Evolutionary conservation across 305 asterid genomes (phyloP), one percentile per base, ranked within the genome.

Genomic region (Fraxinus dipetala): DNA sequence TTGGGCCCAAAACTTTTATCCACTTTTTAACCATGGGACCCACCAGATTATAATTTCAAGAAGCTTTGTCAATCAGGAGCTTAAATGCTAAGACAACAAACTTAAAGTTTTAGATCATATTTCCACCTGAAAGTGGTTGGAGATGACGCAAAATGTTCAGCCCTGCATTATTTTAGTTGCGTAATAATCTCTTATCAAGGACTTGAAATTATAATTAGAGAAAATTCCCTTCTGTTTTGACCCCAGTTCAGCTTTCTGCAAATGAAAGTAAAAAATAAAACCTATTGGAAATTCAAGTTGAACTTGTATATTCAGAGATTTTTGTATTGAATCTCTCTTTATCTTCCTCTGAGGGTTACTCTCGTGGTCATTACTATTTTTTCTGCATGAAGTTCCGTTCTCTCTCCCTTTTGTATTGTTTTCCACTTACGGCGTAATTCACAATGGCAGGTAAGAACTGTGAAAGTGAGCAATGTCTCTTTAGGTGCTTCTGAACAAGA

Each of bases 391-490:
- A 16, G 5, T 8, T 31, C 59, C 10, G 20, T 16, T 67, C 10
- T 69, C 5, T 2, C 22, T 8, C 10, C 59, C 43, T 79, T 28
- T 10, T 81, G 45, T 18, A 24, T 56, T 20, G 40, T 11, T 45
- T 61, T 54, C 70, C 45, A 84, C 67, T 80, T 82, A 11, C 32
- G 7, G 45, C 5, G 18, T 81, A 31, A 70, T 69, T 86, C 83
- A 77, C 79, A 54, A 78, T 88, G 78, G 72, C 89, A 92, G 95
- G 88, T 84, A 22, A 92, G 86, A 86, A 89, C 93, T 72, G 98
- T 92, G 88, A 92, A 87, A 88, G 97, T 92, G 82, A 88, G 91
- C 92, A 91, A 92, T 86, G 91, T 92, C 82, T 93, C 98, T 10
- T 84, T 92, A 8, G 74, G 98, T 83, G 98, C 97, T n/a, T 83